Base-by-base conservation (phyloP, 192 early-diverging fungal species). In the Spizellomyces punctatus region DNA sequence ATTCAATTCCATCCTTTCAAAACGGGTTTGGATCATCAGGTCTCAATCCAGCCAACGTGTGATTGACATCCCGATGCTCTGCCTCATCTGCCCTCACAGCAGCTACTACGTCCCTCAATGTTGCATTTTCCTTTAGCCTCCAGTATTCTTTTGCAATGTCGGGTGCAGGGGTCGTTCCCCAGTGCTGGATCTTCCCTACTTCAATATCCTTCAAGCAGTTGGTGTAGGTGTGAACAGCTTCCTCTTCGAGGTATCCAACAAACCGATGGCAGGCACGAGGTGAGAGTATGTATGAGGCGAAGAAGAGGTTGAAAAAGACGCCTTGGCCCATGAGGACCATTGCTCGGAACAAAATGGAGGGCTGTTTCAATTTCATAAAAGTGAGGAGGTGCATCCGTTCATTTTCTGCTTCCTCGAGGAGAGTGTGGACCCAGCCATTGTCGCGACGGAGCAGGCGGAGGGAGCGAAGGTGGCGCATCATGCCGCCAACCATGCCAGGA, bases 391-490 rank as follows among this genome's bases (percentile, higher is more conserved):
- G 83, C 84, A 89, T 89, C 27, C 91, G 75, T 76, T 95, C 94
- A 79, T 96, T 96, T 74, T 98, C 93, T 8, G 96, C 94, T 78
- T 98, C 94, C 66, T 95, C 93, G 48, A 96, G 80, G 52, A 98
- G 73, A 63, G 94, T 94, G 14, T 83, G 82, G 79, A 98, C 94
- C 92, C 94, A 96, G 17, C 96, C 94, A 55, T 93, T 85, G 78
- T 98, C 96, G 68, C 93, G 89, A 6, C 82, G 79, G 78, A 94
- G 85, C 1, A 86, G 75, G 16, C 93, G 88, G 44, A 96, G 80
- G 43, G 91, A 92, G 19, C 86, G 83, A 14, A 94, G 82, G 65
- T 96, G 95, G 8, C 91, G 83, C 14, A 93, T 78, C 74, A 91
- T 82, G 6, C 88, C 94, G 16, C 89, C 94, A 0, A 96, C 94